phyloP scores from a whole-genome alignment of 2,329 filamentous ascomycete genomes.

The Xylaria arbuscula region DNA sequence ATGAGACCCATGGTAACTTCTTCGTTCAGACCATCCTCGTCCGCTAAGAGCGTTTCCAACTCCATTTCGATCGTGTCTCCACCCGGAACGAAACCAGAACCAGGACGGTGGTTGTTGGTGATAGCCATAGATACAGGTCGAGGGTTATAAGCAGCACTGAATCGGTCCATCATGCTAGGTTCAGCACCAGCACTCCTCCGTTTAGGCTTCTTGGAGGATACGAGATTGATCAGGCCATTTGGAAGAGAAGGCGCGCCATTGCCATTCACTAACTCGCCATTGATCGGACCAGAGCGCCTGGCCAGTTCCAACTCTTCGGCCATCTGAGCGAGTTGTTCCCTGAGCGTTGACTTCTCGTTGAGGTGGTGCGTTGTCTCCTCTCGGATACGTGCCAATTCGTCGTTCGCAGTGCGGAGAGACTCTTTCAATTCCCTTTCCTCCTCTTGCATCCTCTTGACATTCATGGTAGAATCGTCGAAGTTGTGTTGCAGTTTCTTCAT shows the following conservation, averaged over 20 bases:
- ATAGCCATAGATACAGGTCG: constrained; percentile 97
- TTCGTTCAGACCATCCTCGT: constrained; percentile 95
- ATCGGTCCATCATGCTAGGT: constrained; percentile 85
- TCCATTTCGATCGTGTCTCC: constrained; percentile 94
- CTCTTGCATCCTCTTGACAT: constrained; percentile 93
- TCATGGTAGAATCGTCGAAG: constrained; percentile 89
- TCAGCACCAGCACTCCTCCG: constrained; percentile 91
- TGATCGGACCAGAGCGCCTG: constrained; percentile 79
- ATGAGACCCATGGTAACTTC: constrained; percentile 97
- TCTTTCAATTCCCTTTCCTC: constrained; percentile 90
- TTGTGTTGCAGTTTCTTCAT: constrained; percentile 90
- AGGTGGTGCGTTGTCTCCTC: constrained; percentile 80
- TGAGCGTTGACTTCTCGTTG: constrained; percentile 84
- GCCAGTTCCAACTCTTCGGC: constrained; percentile 93
- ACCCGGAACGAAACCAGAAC: constrained; percentile 81
- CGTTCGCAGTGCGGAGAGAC: constrained; percentile 79
- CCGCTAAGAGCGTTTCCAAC: constrained; percentile 90
- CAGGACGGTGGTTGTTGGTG: constrained; percentile 74
- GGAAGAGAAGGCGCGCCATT: constrained; percentile 64
- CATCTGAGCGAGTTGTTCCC: constrained; percentile 88
- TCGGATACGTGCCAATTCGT: constrained; percentile 83
- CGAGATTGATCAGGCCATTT: constrained; percentile 92
- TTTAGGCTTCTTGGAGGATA: constrained; percentile 97
- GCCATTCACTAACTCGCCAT: constrained; percentile 76
- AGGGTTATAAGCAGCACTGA: constrained; percentile 92